Evolutionary conservation across 352 stramenopile species (phyloP), one percentile per base, ranked within the genome.

Genomic region (Pythium aristosporum): DNA sequence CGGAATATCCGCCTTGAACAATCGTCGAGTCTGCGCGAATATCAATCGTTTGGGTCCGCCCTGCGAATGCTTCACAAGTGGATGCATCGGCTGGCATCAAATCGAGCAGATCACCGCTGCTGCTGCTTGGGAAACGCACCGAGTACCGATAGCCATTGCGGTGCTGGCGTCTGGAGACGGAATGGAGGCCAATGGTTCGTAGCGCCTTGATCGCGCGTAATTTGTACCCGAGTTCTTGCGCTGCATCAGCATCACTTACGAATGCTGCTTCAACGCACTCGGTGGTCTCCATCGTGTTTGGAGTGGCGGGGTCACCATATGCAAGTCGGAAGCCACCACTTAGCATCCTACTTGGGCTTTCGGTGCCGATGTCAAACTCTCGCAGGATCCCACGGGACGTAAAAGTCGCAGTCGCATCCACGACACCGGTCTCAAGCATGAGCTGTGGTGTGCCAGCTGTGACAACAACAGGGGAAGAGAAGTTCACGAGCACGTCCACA

Each of bases 21-120:
- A 93, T 85, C n/a, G 62, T 7, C 0, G 69, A 62, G n/a, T 55
- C 37, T 0, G 82, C 70, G 1, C 44, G 68, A 8, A 93, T 63
- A 48, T 91, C 84, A 28, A 93, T 90, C 0, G 84, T 90, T 62
- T 93, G 84, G 4, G 67, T 80, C 2, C 69, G 72, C 13, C 75
- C 80, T 12, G 68, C 46, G 15, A 84, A 73, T 12, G 30, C 56
- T 1, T 67, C 34, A 55, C 84, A 91, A 23, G 50, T 25, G 0
- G 71, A 71, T 2, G 70, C 62, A 48, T 81, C 69, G 25, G 68
- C 65, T 12, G 79, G 48, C 12, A 88, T 61, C 15, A 91, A 64
- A 43, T 89, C 79, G 0, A 89, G 57, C 25, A 91, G 48, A 43
- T 87, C 70, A 16, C 59, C 63, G 28, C 74, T 85, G 50, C 77